Percentiles rank a stretch among this genome's conserved stretches.
phyloP scores from a whole-genome alignment of 805 yeast species.

The Ogataea allantospora region DNA sequence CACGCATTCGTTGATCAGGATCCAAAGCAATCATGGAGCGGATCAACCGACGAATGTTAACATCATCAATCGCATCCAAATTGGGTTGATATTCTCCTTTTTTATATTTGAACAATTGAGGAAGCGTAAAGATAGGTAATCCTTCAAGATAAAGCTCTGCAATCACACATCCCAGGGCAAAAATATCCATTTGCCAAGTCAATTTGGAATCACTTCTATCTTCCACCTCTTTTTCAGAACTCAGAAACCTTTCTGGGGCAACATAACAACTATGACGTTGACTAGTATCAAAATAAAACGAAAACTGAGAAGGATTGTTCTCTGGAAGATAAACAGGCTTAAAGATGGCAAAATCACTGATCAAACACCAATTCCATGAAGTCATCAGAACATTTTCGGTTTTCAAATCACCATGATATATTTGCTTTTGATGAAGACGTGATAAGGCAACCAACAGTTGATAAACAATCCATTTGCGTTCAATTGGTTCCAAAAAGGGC shows the following conservation, averaged over 20 bases:
- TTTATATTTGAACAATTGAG: constrained; percentile 83
- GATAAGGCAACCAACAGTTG: constrained; percentile 68
- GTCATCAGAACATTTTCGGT: constrained; percentile 85
- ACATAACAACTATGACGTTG: constrained; percentile 83
- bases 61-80: constrained; percentile 52
- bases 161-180: constrained; percentile 81
- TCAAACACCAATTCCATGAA: constrained; percentile 81
- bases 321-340: constrained; percentile 88
- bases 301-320: constrained; percentile 88
- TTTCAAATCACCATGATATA: constrained; percentile 89
- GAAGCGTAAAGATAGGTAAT: constrained; percentile 76
- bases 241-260: constrained; percentile 87
- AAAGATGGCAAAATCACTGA: constrained; percentile 80
- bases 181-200: constrained; percentile 73
- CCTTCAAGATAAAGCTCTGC: constrained; percentile 90
- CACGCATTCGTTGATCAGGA: constrained; percentile 58
- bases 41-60: constrained; percentile 52
- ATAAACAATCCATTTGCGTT: constrained; percentile 79
- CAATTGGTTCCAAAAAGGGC: constrained; percentile 80
- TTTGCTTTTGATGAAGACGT: constrained; percentile 57
- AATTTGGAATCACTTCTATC: constrained; percentile 31
- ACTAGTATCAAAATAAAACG: constrained; percentile 90
- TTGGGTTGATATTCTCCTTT: constrained; percentile 66
- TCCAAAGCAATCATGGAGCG: constrained; percentile 60
- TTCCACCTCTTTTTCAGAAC: constrained; percentile 28